Percentiles rank a stretch among this genome's conserved stretches.
These are phyloP conservation scores for Clavispora carvajalis DNA, from an alignment of 805 yeast species.

Conservation along the genomic window DNA sequence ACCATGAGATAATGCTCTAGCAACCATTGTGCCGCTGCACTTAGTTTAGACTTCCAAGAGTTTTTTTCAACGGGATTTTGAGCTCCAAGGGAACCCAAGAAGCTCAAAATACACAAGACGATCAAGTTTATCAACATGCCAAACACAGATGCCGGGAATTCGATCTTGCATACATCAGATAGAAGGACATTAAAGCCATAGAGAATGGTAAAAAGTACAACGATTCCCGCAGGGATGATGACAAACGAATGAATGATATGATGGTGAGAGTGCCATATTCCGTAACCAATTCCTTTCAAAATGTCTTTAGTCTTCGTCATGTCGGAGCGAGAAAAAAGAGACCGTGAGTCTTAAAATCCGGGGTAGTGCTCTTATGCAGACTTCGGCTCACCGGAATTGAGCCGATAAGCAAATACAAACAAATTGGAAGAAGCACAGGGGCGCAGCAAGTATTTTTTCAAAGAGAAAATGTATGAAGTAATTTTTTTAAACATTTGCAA, in stretches of 20 bases:
- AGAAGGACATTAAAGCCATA: slow-evolving; percentile 52
- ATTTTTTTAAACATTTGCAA: too few relatives aligned
- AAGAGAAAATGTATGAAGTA: too few relatives aligned
- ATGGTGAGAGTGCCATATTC: slow-evolving; percentile 27
- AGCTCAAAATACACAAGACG: slow-evolving; percentile 35
- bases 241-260: slow-evolving; percentile 36
- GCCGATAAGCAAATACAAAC: background rate
- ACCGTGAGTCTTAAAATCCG: background rate
- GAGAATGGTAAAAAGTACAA: slow-evolving; percentile 39
- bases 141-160: slow-evolving; percentile 67
- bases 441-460: background rate
- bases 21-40: slow-evolving; percentile 15
- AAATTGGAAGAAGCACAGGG: background rate
- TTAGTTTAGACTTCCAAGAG: slow-evolving; percentile 13
- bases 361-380: slow-evolving; percentile 1
- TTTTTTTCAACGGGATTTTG: too few relatives aligned
- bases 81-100: slow-evolving; percentile 9
- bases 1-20: slow-evolving; percentile 28
- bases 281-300: slow-evolving; percentile 20
- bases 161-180: slow-evolving; percentile 37
- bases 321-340: background rate
- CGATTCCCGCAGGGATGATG: slow-evolving; percentile 44
- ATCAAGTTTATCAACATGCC: slow-evolving; percentile 60
- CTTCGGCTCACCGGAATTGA: background rate
- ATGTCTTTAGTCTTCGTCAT: slow-evolving; percentile 4